phyloP scores from a whole-genome alignment of 768 basidiomycete species.

The Coprinellus aureogranulatus region DNA sequence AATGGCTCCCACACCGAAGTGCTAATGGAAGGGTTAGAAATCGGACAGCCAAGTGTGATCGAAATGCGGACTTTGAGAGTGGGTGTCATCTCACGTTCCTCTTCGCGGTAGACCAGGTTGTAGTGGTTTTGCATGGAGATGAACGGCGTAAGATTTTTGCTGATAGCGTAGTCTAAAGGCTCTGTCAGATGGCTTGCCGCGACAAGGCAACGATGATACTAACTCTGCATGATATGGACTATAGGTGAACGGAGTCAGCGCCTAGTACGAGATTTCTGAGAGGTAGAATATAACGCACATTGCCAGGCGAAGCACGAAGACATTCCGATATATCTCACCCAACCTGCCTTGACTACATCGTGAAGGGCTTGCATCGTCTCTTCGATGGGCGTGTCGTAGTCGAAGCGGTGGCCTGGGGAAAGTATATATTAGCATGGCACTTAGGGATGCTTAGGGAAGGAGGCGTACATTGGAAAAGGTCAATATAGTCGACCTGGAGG shows the following conservation, averaged over 20 bases:
- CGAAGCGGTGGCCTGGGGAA: constrained; percentile 53
- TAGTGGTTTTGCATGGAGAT: constrained; percentile 71
- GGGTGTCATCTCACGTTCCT: constrained; percentile 63
- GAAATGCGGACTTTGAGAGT: constrained; percentile 42
- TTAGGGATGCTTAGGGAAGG: constrained; percentile 21
- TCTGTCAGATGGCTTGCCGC: background rate
- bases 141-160: constrained; percentile 56
- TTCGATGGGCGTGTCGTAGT: constrained; percentile 56
- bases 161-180: constrained; percentile 53
- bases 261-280: background rate
- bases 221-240: constrained; percentile 58
- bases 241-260: background rate
- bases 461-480: constrained; percentile 63
- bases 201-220: constrained; percentile 4
- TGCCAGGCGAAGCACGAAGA: constrained; percentile 55
- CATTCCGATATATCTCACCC: constrained; percentile 62
- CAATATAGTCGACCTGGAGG: constrained; percentile 74
- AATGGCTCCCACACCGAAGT: constrained; percentile 53
- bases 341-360: constrained; percentile 62
- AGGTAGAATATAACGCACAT: constrained; percentile 32
- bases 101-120: constrained; percentile 59
- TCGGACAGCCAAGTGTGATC: background rate
- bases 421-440: constrained; percentile 17
- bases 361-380: constrained; percentile 69
- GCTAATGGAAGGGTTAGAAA: constrained; percentile 22